phyloP scores from a whole-genome alignment of 1,284 basidiomycete species.

The Pyrrhoderma lamaoense region DNA sequence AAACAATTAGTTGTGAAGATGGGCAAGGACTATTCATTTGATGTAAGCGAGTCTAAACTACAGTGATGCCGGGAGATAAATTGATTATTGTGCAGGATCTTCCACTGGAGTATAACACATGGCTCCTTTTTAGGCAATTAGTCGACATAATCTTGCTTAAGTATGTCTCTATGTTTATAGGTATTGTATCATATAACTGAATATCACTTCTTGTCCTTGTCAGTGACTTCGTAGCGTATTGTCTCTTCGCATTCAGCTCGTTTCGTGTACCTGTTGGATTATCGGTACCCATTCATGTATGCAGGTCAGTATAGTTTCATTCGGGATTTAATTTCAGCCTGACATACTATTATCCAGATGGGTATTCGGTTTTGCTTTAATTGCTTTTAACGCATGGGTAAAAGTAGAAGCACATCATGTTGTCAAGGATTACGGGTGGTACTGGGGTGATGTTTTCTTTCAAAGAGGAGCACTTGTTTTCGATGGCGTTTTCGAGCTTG shows the following conservation, averaged over 20 bases:
- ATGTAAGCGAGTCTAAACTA: slow-evolving; percentile 55
- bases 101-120: slow-evolving; percentile 81
- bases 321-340: slow-evolving; percentile 11
- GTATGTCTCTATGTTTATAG: slow-evolving; percentile 38
- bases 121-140: slow-evolving; percentile 86
- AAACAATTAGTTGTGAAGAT: slow-evolving; percentile 87
- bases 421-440: slow-evolving; percentile 92
- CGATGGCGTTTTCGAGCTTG: slow-evolving; percentile 94
- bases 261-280: slow-evolving; percentile 78
- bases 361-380: slow-evolving; percentile 78
- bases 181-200: not conserved
- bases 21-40: slow-evolving; percentile 90
- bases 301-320: slow-evolving; percentile 46
- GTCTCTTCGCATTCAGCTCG: slow-evolving; percentile 90
- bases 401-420: slow-evolving; percentile 97
- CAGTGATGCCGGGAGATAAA: no score
- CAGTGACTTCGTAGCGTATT: slow-evolving; percentile 93
- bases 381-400: slow-evolving; percentile 97
- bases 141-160: slow-evolving; percentile 97
- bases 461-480: slow-evolving; percentile 87
- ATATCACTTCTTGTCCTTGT: slow-evolving; percentile 12
- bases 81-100: slow-evolving; percentile 44
- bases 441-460: slow-evolving; percentile 99
- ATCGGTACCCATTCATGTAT: slow-evolving; percentile 64
- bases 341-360: slow-evolving; percentile 45